Conservation (phyloP, 345 rosid genomes). For the Microcos paniculata region DNA sequence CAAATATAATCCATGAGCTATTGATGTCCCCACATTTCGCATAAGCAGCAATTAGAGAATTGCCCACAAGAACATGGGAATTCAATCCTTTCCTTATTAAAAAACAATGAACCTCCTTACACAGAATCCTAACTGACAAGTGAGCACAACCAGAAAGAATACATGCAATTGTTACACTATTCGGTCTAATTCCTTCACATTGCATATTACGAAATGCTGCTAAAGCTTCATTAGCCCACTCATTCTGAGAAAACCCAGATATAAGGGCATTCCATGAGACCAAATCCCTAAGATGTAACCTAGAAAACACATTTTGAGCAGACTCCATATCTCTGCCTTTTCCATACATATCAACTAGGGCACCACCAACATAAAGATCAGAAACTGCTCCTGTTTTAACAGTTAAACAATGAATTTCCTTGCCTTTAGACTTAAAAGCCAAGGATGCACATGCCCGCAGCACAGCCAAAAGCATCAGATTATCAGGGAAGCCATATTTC, state of each 20-base stretch:
- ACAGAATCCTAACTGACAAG: constrained; percentile 29
- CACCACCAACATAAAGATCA: constrained; percentile 40
- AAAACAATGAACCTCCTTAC: constrained; percentile 48
- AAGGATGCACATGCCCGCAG: constrained; percentile 44
- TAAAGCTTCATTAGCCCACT: constrained; percentile 32
- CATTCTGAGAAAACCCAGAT: constrained; percentile 43
- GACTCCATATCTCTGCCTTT: constrained; percentile 37
- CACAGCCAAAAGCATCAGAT: constrained; percentile 35
- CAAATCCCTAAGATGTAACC: constrained; percentile 35
- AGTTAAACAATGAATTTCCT: constrained; percentile 39
- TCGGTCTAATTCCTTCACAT: constrained; percentile 35
- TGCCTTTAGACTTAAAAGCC: constrained; percentile 31
- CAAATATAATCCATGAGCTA: constrained; percentile 30
- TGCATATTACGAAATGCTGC: constrained; percentile 35
- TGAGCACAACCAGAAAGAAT: constrained; percentile 40
- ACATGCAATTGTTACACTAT: constrained; percentile 38
- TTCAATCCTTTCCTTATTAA: constrained; percentile 33
- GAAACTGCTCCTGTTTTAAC: constrained; percentile 30
- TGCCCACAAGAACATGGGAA: constrained; percentile 33
- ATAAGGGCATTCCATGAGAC: constrained; percentile 48
- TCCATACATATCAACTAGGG: constrained; percentile 48
- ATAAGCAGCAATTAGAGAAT: constrained; percentile 42
- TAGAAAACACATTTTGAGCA: constrained; percentile 30
- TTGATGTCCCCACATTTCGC: constrained; percentile 44
- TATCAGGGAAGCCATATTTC: constrained; percentile 36